Evolutionary conservation across 2,329 filamentous ascomycete species (phyloP).

Genomic region (Clarireedia sp.): DNA sequence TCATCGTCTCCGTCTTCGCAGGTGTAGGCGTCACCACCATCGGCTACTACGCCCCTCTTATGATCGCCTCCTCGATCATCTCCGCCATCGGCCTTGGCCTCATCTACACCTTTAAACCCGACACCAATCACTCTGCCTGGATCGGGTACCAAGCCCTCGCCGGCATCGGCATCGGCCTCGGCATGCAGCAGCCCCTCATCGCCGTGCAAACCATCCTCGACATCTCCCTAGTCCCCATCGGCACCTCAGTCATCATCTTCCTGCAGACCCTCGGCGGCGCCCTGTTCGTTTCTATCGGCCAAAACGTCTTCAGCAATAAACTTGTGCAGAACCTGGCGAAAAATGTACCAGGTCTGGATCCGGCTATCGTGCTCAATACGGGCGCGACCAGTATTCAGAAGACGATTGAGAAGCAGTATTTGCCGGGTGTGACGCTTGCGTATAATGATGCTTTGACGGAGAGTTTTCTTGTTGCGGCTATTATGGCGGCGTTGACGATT

Average conservation of each 20-base stretch:
- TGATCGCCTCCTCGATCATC: slow-evolving; percentile 44
- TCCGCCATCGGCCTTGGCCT: slow-evolving; percentile 37
- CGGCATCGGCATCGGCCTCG: slow-evolving; percentile 48
- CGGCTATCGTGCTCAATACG: slow-evolving; percentile 36
- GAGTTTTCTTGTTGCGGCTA: slow-evolving; percentile 43
- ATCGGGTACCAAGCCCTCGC: slow-evolving; percentile 49
- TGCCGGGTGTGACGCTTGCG: slow-evolving; percentile 47
- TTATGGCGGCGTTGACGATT: slow-evolving; percentile 1
- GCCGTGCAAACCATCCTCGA: slow-evolving; percentile 50
- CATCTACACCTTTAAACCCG: slow-evolving; percentile 43
- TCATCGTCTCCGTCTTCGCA: slow-evolving; percentile 17
- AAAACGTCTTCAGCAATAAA: slow-evolving; percentile 37
- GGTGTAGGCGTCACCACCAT: neutral
- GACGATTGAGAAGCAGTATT: slow-evolving; percentile 41
- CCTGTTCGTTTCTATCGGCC: slow-evolving; percentile 49
- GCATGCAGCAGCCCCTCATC: slow-evolving; percentile 50
- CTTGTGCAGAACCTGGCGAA: slow-evolving; percentile 30
- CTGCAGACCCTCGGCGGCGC: slow-evolving; percentile 50
- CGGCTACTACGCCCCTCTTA: slow-evolving; percentile 42
- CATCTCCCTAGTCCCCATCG: slow-evolving; percentile 43
- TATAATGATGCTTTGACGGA: slow-evolving; percentile 49
- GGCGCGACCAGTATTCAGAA: slow-evolving; percentile 54
- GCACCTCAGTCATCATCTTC: slow-evolving; percentile 48
- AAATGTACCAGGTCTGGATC: slow-evolving; percentile 36
- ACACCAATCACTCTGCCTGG: slow-evolving; percentile 42